Evolutionary conservation across 306 rosid genomes (phyloP).

Genomic region (Urtica urens): DNA sequence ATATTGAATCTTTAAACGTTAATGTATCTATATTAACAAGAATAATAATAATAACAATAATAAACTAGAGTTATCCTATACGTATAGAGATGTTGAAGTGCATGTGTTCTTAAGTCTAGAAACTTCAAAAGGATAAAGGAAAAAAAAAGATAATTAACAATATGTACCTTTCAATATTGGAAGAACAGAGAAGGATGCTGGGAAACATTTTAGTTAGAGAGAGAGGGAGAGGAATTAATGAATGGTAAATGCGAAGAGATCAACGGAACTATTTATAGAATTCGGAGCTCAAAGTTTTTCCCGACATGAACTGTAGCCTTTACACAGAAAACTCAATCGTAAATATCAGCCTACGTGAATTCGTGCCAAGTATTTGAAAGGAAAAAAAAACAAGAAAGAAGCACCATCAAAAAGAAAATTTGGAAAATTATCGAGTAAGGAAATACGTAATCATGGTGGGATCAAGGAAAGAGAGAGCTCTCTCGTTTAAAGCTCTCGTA

Average conservation of each 20-base stretch:
- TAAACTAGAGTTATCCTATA: no score
- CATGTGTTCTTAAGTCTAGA: no score
- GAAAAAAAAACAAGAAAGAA: not conserved
- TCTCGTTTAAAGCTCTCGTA: not conserved
- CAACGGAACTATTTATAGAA: not conserved
- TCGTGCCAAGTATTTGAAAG: no score
- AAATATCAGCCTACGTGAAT: no score
- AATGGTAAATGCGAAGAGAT: slow-evolving; percentile 3
- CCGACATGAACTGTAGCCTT: no score
- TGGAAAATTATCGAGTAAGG: not conserved
- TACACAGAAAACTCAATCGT: no score
- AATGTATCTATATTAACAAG: no score
- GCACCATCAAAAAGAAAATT: not conserved
- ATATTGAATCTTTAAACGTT: no score
- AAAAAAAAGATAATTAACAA: not conserved
- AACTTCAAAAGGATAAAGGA: no score
- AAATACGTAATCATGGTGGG: not conserved
- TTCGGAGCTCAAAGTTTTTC: not conserved
- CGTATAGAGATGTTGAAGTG: no score
- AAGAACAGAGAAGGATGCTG: slow-evolving; percentile 16
- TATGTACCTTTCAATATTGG: slow-evolving; percentile 20
- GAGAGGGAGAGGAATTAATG: slow-evolving; percentile 2
- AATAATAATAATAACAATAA: no score
- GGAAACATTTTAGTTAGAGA: slow-evolving; percentile 13
- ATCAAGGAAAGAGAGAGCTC: not conserved